A percentile compares a stretch with the other conserved stretches of the same genome.
phyloP scores from a whole-genome alignment of 2,329 filamentous ascomycete genomes.

The Sarocladiaceae sp. region DNA sequence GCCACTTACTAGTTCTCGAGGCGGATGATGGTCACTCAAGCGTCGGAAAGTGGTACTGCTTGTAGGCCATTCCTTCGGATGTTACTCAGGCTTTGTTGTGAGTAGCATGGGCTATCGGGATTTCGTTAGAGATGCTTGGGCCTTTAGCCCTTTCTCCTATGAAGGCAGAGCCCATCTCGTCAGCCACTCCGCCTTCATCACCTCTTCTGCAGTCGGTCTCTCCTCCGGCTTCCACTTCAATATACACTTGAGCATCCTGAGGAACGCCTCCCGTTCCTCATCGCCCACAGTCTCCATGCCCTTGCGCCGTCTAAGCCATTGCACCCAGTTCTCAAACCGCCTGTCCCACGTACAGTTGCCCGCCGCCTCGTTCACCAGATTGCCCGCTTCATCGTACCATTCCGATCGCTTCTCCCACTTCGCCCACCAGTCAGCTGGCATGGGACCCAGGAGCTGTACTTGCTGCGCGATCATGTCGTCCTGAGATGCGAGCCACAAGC shows the following conservation, averaged over 20 bases:
- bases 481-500: neutral
- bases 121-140: too few relatives aligned
- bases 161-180: conserved; percentile 14
- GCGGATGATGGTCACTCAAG: too few relatives aligned
- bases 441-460: conserved; percentile 13
- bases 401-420: conserved; percentile 13
- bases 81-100: too few relatives aligned
- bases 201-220: conserved; percentile 11
- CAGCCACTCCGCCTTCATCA: conserved; percentile 13
- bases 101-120: too few relatives aligned
- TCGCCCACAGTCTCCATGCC: conserved; percentile 11
- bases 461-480: conserved; percentile 14
- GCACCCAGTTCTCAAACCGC: conserved; percentile 15
- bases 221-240: conserved; percentile 15
- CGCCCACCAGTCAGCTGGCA: conserved; percentile 15
- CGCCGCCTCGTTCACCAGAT: conserved; percentile 10
- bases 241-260: conserved; percentile 18
- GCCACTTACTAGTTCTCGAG: conserved; percentile 19
- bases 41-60: too few relatives aligned
- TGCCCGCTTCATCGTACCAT: conserved; percentile 13
- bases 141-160: conserved; percentile 10
- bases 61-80: too few relatives aligned
- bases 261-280: conserved; percentile 13
- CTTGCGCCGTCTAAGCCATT: conserved; percentile 12
- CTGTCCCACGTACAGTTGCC: conserved; percentile 15